These are phyloP conservation scores for Kluyveromyces wickerhamii DNA, from an alignment of 805 yeast species.

Conservation along the genomic window DNA sequence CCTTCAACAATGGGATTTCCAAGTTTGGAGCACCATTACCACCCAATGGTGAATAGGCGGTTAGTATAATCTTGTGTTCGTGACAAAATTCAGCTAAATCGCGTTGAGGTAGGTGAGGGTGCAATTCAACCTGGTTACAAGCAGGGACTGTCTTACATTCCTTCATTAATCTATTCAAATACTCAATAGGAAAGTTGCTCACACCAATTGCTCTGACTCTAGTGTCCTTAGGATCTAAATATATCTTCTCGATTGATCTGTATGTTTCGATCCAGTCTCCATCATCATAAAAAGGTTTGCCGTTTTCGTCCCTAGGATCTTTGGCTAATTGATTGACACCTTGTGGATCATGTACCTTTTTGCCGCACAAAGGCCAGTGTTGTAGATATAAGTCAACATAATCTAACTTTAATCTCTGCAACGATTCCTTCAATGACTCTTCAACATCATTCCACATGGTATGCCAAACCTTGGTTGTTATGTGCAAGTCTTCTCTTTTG, in stretches of 20 bases:
- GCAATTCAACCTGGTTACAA: conserved; percentile 58
- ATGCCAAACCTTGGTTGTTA: conserved; percentile 69
- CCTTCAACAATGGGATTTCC: conserved; percentile 40
- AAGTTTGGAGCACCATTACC: conserved; percentile 57
- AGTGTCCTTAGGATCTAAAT: conserved; percentile 31
- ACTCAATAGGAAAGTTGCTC: conserved; percentile 40
- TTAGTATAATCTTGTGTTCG: conserved; percentile 42
- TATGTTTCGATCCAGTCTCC: conserved; percentile 45
- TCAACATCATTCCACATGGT: conserved; percentile 44
- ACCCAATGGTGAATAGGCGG: conserved; percentile 61
- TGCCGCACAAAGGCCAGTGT: conserved; percentile 66
- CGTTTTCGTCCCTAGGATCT: conserved; percentile 30
- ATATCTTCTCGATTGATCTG: conserved; percentile 38
- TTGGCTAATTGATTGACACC: conserved; percentile 18
- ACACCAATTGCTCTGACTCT: conserved; percentile 50
- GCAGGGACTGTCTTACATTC: conserved; percentile 44
- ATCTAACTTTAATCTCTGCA: conserved; percentile 54
- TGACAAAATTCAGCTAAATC: conserved; percentile 47
- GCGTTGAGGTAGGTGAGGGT: conserved; percentile 62
- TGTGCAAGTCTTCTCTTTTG: conserved; percentile 51
- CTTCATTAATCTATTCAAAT: conserved; percentile 34
- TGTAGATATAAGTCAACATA: conserved; percentile 70
- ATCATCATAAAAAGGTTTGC: conserved; percentile 27
- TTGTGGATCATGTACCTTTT: conserved; percentile 17
- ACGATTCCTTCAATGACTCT: conserved; percentile 47